Evolutionary conservation across 2,329 filamentous ascomycete species (phyloP).

Genomic region (Hyphodiscus sp.): DNA sequence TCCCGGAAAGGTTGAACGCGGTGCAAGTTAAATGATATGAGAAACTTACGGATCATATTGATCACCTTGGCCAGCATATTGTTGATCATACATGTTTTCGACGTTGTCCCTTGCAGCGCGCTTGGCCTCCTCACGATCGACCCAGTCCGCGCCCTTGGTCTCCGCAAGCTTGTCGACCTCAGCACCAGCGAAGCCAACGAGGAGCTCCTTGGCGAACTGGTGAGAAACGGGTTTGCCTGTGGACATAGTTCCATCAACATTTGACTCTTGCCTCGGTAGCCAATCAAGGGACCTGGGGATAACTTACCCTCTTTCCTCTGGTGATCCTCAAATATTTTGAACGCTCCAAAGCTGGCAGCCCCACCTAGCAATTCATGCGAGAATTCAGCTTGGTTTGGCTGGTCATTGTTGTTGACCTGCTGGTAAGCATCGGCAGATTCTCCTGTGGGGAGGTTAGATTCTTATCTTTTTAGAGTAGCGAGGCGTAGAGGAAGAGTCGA

Average conservation of each 20-base stretch:
- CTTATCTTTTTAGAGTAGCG: not conserved
- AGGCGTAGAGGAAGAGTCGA: not conserved
- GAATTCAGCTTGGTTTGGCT: conserved; percentile 51
- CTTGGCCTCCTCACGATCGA: conserved; percentile 52
- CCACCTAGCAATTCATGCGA: conserved; percentile 70
- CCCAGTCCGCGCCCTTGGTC: conserved; percentile 58
- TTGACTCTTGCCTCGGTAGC: not conserved
- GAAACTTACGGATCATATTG: conserved; percentile 50
- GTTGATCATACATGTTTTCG: conserved; percentile 54
- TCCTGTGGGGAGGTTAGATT: conserved; percentile 25
- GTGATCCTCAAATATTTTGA: conserved; percentile 73
- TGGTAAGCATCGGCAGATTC: conserved; percentile 39
- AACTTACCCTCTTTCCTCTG: conserved; percentile 62
- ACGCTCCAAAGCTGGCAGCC: conserved; percentile 70
- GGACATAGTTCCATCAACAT: not conserved
- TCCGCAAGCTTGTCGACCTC: conserved; percentile 73
- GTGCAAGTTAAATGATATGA: not conserved
- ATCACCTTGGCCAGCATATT: conserved; percentile 46
- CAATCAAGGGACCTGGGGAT: not conserved
- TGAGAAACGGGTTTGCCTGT: conserved; percentile 65
- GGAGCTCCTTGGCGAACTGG: conserved; percentile 69
- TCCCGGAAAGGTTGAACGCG: not conserved
- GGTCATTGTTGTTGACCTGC: conserved; percentile 33
- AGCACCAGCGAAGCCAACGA: conserved; percentile 65
- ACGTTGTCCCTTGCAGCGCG: conserved; percentile 52